Base-by-base conservation (phyloP, 176 grass and related monocot species). In the Oryza glumipatula region DNA sequence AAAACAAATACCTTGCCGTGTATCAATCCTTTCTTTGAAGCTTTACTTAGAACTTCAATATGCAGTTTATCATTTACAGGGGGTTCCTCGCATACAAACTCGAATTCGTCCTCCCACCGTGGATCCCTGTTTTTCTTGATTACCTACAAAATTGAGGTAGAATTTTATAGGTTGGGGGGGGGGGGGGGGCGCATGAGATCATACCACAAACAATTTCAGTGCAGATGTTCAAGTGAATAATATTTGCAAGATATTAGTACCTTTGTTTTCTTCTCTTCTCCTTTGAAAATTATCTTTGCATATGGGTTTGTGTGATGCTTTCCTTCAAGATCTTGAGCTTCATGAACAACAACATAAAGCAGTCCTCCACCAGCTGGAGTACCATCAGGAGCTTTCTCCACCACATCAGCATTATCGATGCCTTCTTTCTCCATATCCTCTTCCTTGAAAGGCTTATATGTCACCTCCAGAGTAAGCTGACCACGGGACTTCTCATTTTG, bases 61-160 rank as follows among this genome's bases (percentile, higher is more conserved):
- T 92, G 96, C 28, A 98, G 41, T 84, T 93, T 98, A 84, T 98
- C 96, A 73, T 90, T 81, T 75, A 83, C 35, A 60, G 96, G 96
- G 54, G 91, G 91, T 76, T 90, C 89, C 74, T 98, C 96, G 12
- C 96, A 98, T 46, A 96, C 86, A 81, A 96, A 98, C 70, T 90
- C 85, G 54, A 99, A 96, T n/a, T 89, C 84, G 44, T 94, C 83
- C 65, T 91, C 91, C 93, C 93, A 99, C 66, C 89, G 76, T 83
- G 96, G 96, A 92, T 96, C 91, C 83, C 91, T 99, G 82, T 91
- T 96, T 82, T 96, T 94, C 91, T 94, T 99, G 35, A 96, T 89
- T 47, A 88, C 92, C 96, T 99, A 74, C 96, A 74, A 36, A 60
- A 68, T 21, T 89, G 15, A 49, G 17, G 10, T 21, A 13, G n/a